phyloP scores from a whole-genome alignment of 768 basidiomycete species.

The Trametopsis cervina region DNA sequence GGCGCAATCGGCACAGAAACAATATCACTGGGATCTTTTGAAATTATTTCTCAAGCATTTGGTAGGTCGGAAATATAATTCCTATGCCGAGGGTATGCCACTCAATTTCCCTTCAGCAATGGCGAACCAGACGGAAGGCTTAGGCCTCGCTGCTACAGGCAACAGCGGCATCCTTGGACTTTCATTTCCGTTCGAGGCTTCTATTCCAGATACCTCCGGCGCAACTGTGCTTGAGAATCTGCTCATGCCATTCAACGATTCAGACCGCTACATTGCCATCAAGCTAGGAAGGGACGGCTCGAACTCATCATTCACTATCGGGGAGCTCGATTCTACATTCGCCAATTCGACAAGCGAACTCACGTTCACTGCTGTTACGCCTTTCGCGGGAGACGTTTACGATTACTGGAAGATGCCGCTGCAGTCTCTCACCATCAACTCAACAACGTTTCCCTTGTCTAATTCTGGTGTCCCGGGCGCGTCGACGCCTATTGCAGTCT shows the following conservation, averaged over 20 bases:
- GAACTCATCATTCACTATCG: slow-evolving; percentile 45
- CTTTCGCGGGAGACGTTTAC: slow-evolving; percentile 21
- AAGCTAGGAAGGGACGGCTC: slow-evolving; percentile 33
- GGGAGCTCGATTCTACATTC: slow-evolving; percentile 35
- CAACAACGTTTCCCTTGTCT: slow-evolving; percentile 33
- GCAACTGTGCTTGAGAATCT: slow-evolving; percentile 41
- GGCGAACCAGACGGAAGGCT: slow-evolving; percentile 35
- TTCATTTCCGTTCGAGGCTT: slow-evolving; percentile 39
- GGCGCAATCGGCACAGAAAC: slow-evolving; percentile 43
- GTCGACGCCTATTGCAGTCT: slow-evolving; percentile 41
- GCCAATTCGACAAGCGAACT: slow-evolving; percentile 28
- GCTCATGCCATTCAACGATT: slow-evolving; percentile 33
- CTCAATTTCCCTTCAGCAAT: no score
- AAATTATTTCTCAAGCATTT: slow-evolving; percentile 41
- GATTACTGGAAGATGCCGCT: slow-evolving; percentile 58
- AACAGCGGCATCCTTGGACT: slow-evolving; percentile 54
- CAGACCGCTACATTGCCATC: slow-evolving; percentile 42
- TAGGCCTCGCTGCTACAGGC: slow-evolving; percentile 37
- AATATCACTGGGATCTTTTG: slow-evolving; percentile 37
- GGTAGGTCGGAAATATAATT: slow-evolving; percentile 25
- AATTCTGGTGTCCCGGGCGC: slow-evolving; percentile 37
- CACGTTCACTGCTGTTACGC: slow-evolving; percentile 33
- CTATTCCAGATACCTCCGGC: slow-evolving; percentile 39
- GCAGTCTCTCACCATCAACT: slow-evolving; percentile 37
- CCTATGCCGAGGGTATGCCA: no score